phyloP scores from a whole-genome alignment of 2,329 filamentous ascomycete genomes.

The Helminthosporium solani region DNA sequence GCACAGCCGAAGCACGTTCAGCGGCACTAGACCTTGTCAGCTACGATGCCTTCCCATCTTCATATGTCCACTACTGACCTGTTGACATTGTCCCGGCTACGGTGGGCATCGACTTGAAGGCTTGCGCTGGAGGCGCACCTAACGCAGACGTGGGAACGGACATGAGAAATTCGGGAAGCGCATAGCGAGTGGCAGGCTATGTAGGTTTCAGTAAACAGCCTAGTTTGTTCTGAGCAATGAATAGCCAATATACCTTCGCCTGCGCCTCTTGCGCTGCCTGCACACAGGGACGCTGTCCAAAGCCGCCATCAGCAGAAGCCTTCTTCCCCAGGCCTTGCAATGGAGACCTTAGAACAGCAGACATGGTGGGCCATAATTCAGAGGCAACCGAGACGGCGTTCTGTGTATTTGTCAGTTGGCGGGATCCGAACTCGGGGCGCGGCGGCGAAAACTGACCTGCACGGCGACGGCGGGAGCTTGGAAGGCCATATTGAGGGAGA shows the following conservation, averaged over 20 bases:
- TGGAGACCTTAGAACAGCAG: slow-evolving; percentile 37
- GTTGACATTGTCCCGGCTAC: slow-evolving; percentile 18
- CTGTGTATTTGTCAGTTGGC: slow-evolving; percentile 37
- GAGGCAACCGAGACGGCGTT: slow-evolving; percentile 44
- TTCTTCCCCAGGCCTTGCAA: slow-evolving; percentile 32
- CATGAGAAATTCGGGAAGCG: slow-evolving; percentile 25
- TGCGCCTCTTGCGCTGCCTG: slow-evolving; percentile 10
- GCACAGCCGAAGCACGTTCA: slow-evolving; percentile 33
- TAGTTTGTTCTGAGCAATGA: neutral
- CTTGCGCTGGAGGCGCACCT: slow-evolving; percentile 11
- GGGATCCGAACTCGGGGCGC: slow-evolving; percentile 16
- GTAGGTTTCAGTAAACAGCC: slow-evolving; percentile 8
- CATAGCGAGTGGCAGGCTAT: slow-evolving; percentile 12
- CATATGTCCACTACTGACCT: slow-evolving; percentile 17
- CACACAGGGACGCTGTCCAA: slow-evolving; percentile 22
- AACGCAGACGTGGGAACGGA: slow-evolving; percentile 24
- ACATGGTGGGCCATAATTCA: slow-evolving; percentile 46
- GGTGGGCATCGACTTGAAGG: slow-evolving; percentile 14
- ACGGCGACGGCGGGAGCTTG: slow-evolving; percentile 50
- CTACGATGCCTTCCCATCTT: neutral
- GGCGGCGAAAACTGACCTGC: slow-evolving; percentile 47
- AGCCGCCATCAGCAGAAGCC: slow-evolving; percentile 19
- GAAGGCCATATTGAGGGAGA: slow-evolving; percentile 50
- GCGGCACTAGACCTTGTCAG: slow-evolving; percentile 28
- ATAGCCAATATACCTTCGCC: slow-evolving; percentile 5